Conservation (phyloP, 2,329 filamentous ascomycete genomes). For the Knufia fluminis region DNA sequence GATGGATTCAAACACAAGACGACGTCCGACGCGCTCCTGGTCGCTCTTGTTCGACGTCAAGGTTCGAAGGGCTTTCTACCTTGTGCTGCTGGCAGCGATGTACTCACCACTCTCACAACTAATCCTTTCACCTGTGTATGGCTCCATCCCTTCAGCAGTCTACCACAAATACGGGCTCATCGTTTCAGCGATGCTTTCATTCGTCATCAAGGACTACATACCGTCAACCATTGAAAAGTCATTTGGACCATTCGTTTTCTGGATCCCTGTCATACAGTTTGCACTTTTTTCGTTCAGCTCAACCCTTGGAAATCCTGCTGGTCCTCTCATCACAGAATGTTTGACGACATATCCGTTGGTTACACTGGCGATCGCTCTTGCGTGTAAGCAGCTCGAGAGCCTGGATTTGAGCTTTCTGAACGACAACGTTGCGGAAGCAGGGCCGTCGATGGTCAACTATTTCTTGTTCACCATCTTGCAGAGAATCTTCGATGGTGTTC, state of each 20-base stretch:
- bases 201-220: constrained; percentile 50
- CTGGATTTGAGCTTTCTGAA: constrained; percentile 39
- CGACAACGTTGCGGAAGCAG: constrained; percentile 51
- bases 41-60: constrained; percentile 8
- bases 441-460: constrained; percentile 58
- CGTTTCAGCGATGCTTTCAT: constrained; percentile 59
- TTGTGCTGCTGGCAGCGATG: constrained; percentile 32
- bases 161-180: constrained; percentile 62
- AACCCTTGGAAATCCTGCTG: constrained; percentile 56
- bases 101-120: constrained; percentile 47
- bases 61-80: constrained; percentile 24
- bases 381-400: constrained; percentile 55
- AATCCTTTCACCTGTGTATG: constrained; percentile 78
- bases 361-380: constrained; percentile 53
- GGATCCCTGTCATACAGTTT: constrained; percentile 64
- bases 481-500: constrained; percentile 31
- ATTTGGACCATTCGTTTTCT: constrained; percentile 64
- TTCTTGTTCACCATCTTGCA: constrained; percentile 48
- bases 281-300: constrained; percentile 60
- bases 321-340: constrained; percentile 65
- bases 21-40: not conserved
- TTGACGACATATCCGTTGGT: constrained; percentile 64
- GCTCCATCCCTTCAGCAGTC: constrained; percentile 64
- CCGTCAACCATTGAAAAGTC: constrained; percentile 39
- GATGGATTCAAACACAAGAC: not conserved